phyloP scores from a whole-genome alignment of 257 asterid species.

The Dorcoceras hygrometricum region DNA sequence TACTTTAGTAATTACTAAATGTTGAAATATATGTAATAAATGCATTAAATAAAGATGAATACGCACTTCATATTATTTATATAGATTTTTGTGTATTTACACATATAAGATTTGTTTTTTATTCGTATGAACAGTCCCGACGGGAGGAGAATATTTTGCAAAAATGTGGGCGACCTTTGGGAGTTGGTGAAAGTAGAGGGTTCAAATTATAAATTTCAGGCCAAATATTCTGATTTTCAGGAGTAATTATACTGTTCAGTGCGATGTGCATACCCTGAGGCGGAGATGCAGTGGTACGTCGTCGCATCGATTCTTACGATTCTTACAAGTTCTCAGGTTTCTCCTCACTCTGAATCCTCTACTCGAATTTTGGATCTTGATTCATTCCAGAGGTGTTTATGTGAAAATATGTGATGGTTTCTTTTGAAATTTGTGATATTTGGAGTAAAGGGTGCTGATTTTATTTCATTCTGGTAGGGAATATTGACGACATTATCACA shows the following conservation, averaged over 20 bases:
- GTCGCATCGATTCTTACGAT: constrained; percentile 87
- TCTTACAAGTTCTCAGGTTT: constrained; percentile 97
- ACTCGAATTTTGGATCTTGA: constrained; percentile 23
- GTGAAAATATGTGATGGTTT: background rate
- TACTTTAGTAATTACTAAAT: too few species aligned
- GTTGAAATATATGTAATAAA: too few species aligned
- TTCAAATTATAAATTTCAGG: too few species aligned
- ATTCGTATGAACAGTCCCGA: too few species aligned
- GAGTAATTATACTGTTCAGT: constrained; percentile 9
- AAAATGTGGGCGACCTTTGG: background rate
- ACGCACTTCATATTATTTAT: too few species aligned
- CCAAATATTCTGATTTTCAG: background rate
- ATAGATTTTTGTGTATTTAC: too few species aligned
- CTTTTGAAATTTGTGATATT: constrained; percentile 5
- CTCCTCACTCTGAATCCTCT: constrained; percentile 7
- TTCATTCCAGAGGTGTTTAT: constrained; percentile 12
- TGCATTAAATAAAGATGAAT: too few species aligned
- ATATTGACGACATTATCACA: constrained; percentile 90
- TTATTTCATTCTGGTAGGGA: constrained; percentile 54
- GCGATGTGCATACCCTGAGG: constrained; percentile 6
- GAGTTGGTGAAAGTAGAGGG: background rate
- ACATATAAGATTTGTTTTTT: too few species aligned
- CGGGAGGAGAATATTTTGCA: background rate
- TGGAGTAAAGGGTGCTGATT: constrained; percentile 9
- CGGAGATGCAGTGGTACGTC: constrained; percentile 88